Conservation (phyloP, 2,329 filamentous ascomycete genomes). For the Colletotrichum neosansevieriae region DNA sequence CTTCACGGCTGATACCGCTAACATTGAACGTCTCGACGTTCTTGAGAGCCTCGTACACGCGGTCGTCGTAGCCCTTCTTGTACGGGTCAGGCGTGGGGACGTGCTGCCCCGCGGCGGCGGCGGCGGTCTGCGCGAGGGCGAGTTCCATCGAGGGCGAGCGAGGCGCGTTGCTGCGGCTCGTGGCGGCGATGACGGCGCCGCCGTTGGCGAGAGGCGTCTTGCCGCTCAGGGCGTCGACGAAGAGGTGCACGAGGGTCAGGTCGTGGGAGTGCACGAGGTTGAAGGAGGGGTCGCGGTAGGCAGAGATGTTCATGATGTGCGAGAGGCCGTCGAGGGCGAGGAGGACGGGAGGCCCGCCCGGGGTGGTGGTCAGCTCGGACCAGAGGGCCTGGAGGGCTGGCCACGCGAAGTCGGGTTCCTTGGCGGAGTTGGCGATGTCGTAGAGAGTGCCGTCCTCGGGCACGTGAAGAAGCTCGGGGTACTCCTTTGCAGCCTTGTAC, state of each 20-base stretch:
- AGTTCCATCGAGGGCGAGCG: constrained; percentile 75
- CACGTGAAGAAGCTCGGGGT: constrained; percentile 68
- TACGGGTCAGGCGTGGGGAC: constrained; percentile 64
- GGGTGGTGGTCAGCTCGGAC: constrained; percentile 75
- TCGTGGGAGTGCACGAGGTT: constrained; percentile 88
- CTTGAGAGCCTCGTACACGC: constrained; percentile 65
- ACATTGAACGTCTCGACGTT: constrained; percentile 68
- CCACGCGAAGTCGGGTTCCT: constrained; percentile 84
- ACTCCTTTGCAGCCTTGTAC: constrained; percentile 58
- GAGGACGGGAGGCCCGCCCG: constrained; percentile 70
- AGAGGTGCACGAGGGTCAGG: constrained; percentile 79
- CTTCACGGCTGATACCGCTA: constrained; percentile 76
- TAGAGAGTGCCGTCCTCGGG: constrained; percentile 73
- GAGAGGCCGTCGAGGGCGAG: constrained; percentile 83
- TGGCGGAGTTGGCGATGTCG: constrained; percentile 76
- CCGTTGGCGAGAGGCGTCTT: constrained; percentile 73
- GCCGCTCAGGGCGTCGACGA: constrained; percentile 78
- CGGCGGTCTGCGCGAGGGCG: constrained; percentile 69
- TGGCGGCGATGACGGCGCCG: constrained; percentile 81
- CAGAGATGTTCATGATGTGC: constrained; percentile 83
- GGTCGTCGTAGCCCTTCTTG: constrained; percentile 67
- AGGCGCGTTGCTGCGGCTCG: constrained; percentile 77
- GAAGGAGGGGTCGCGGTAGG: constrained; percentile 79
- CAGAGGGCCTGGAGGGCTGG: constrained; percentile 84
- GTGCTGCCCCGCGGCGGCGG: constrained; percentile 53